Base-by-base conservation (phyloP, 371 early-diverging fungal species). In the Blakeslea trispora region DNA sequence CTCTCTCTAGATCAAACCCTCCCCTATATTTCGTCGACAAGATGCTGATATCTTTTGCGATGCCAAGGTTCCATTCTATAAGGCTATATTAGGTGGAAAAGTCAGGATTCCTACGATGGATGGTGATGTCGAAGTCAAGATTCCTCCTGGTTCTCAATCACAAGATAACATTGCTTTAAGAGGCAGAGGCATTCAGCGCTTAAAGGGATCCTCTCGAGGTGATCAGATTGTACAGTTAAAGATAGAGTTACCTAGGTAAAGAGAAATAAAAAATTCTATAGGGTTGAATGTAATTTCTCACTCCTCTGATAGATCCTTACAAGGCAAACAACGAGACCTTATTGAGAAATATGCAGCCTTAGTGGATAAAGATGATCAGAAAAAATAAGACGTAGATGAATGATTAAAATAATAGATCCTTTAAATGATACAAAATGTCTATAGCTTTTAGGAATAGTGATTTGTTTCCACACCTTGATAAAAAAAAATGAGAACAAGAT, bases 111-210 rank as follows among this genome's bases (percentile, higher is more conserved):
- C 94, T 5, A 95, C 96, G 1, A 79, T 96, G 3, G 92, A 92
- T 66, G 96, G 97, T 34, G 91, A 94, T 55, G 93, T 95, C 1
- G 96, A 95, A 44, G 71, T 97, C 41, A 90, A 83, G 54, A 68
- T 97, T 17, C 89, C 87, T 6, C 61, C 88, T 6, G 96, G 95
- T 19, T 82, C 91, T 18, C 97, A 97, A 64, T 92, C 95, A 0
- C 89, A 86, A 14, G 96, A 95, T 28, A 79, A 81, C 45, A 87
- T 88, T 59, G 73, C 86, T 13, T 69, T 97, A 61, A 80, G 87
- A 57, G 77, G 79, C 10, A 84, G 91, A 22, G 97, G 97, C 45
- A 83, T 91, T 22, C 73, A 75, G 48, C 67, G 79, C 32, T 47
- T 89, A 24, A 76, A 79, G 35, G 60, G 66, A 15, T 65, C 67